These are phyloP conservation scores for Ogataea saltuana DNA, from an alignment of 805 yeast genomes.

Conservation along the genomic window DNA sequence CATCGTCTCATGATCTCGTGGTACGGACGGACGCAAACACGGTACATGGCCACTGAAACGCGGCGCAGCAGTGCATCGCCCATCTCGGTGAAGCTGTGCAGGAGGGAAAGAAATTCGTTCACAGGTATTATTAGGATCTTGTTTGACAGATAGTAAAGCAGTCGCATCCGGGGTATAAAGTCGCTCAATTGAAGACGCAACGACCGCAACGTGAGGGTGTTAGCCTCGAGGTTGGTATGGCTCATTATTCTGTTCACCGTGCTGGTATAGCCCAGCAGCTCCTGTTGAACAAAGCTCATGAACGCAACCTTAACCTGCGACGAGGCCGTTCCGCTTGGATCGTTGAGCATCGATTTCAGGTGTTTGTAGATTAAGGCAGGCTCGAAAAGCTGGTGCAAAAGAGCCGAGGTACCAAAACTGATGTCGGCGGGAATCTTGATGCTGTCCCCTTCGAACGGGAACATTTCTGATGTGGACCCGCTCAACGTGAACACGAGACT, in stretches of 20 bases:
- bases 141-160: slow-evolving; percentile 47
- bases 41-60: slow-evolving; percentile 46
- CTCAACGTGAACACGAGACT: slow-evolving; percentile 54
- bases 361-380: slow-evolving; percentile 66
- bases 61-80: slow-evolving; percentile 61
- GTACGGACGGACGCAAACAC: slow-evolving; percentile 57
- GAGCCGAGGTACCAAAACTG: slow-evolving; percentile 56
- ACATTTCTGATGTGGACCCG: slow-evolving; percentile 62
- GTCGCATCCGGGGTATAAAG: slow-evolving; percentile 56
- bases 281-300: slow-evolving; percentile 44
- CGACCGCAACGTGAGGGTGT: slow-evolving; percentile 31
- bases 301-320: slow-evolving; percentile 68
- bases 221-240: slow-evolving; percentile 29
- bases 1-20: slow-evolving; percentile 60
- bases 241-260: slow-evolving; percentile 39
- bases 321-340: slow-evolving; percentile 24
- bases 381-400: slow-evolving; percentile 61
- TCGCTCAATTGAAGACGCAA: slow-evolving; percentile 47
- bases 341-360: slow-evolving; percentile 38
- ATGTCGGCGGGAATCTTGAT: slow-evolving; percentile 51
- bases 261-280: slow-evolving; percentile 38
- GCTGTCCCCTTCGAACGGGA: slow-evolving; percentile 44
- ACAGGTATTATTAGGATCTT: slow-evolving; percentile 39
- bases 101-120: slow-evolving; percentile 53
- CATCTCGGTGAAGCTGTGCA: slow-evolving; percentile 51